phyloP scores from a whole-genome alignment of 2,329 filamentous ascomycete genomes.

The Neonectria faginata region DNA sequence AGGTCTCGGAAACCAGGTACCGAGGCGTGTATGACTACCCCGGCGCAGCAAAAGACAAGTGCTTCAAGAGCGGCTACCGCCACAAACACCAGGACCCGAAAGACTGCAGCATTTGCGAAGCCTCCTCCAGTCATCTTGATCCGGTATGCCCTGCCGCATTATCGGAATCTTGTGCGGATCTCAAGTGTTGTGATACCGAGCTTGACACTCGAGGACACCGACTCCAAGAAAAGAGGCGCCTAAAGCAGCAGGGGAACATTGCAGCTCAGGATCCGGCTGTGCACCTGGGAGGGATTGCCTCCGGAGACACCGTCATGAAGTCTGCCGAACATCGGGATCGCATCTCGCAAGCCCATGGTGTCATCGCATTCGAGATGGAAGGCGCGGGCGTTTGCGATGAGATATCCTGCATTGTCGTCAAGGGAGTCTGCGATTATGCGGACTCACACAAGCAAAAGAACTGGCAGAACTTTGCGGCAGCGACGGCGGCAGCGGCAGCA shows the following conservation, averaged over 20 bases:
- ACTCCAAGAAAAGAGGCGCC: neutral
- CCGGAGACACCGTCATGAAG: slow-evolving; percentile 51
- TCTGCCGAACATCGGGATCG: slow-evolving; percentile 31
- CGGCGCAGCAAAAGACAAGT: slow-evolving; percentile 43
- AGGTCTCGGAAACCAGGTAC: neutral
- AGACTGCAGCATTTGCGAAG: slow-evolving; percentile 4
- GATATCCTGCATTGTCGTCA: slow-evolving; percentile 17
- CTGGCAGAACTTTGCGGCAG: slow-evolving; percentile 23
- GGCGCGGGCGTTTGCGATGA: slow-evolving; percentile 14
- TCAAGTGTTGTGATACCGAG: slow-evolving; percentile 26
- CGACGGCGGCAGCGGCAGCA: slow-evolving; percentile 10
- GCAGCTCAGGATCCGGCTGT: slow-evolving; percentile 32
- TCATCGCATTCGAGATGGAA: slow-evolving; percentile 25
- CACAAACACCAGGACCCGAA: slow-evolving; percentile 47
- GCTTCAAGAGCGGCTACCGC: slow-evolving; percentile 47
- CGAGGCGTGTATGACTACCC: slow-evolving; percentile 41
- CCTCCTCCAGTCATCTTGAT: slow-evolving; percentile 8
- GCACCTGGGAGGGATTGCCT: slow-evolving; percentile 48
- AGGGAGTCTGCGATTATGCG: slow-evolving; percentile 24
- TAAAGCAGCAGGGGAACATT: slow-evolving; percentile 39
- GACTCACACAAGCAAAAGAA: slow-evolving; percentile 22
- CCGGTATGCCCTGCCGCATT: slow-evolving; percentile 29
- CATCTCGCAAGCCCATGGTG: neutral
- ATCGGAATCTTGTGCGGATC: slow-evolving; percentile 22
- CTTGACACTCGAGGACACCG: slow-evolving; percentile 35